Evolutionary conservation across 176 grass and related monocot species (phyloP).

Genomic region (Oryza officinalis): DNA sequence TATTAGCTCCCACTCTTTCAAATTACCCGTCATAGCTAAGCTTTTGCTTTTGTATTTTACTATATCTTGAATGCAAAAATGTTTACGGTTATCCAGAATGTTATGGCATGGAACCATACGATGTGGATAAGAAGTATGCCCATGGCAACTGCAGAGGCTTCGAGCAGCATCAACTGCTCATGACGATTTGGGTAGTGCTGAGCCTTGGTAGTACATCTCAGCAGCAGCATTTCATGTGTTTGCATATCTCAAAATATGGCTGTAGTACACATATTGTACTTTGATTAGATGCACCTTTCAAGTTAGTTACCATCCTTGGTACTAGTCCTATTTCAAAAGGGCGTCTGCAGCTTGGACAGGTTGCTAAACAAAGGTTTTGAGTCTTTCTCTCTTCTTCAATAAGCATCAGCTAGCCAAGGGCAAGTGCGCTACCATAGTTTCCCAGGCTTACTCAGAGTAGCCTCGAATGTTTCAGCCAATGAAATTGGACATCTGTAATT

Average conservation of each 20-base stretch:
- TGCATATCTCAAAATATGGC: neutral
- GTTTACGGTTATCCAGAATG: neutral
- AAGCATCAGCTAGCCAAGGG: neutral
- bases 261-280: neutral
- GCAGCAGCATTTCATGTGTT: neutral
- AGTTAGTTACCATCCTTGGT: neutral
- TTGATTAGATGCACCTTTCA: neutral
- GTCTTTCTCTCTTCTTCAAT: neutral
- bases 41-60: neutral
- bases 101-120: neutral
- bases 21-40: neutral
- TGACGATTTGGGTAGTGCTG: too few species aligned
- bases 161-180: too few species aligned
- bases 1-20: neutral
- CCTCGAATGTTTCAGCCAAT: neutral
- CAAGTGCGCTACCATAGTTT: neutral
- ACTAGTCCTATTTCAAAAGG: neutral
- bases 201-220: neutral
- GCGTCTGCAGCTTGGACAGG: neutral
- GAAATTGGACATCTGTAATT: neutral
- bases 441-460: neutral
- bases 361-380: neutral
- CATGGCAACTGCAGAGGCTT: too few species aligned
- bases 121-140: neutral
- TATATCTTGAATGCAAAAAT: neutral